Base-by-base conservation (phyloP, 2,329 filamentous ascomycete genomes). In the Metarhizium brunneum region DNA sequence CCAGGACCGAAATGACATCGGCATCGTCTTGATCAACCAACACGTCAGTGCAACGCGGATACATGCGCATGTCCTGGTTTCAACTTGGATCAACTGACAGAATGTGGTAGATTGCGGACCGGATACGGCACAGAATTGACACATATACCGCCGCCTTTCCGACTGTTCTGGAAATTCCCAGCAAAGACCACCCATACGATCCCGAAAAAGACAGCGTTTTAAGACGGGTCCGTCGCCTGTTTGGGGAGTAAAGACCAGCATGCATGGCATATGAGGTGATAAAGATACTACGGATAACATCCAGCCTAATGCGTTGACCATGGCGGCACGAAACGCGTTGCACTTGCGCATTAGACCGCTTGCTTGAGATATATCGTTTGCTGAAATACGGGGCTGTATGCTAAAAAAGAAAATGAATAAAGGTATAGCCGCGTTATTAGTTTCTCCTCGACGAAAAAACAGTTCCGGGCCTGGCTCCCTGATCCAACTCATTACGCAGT, bases 131-230 rank as follows among this genome's bases (percentile, higher is more conserved):
- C 69, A 85, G 86, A 59, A 87, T 99, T 63, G 94, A 99, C 72
- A 85, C 84, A 42, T 96, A 95, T 74, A 92, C 90, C 20, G 90
- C 92, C 52, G 92, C 94, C 4, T 99, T 99, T 74, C 94, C 94
- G n/a, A 87, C 91, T 25, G 82, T 99, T 54, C 84, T 99, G 56
- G 94, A 99, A 73, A 97, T 99, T 58, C 94, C 94, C 29, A 95
- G 90, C 75, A 99, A 99, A 79, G 94, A 99, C 71, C 94, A 99
- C 71, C 94, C 94, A 2, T 99, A 99, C 69, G 92, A 99, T 66
- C 94, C 94, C 0, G 94, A 99, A 75, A 99, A 99, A 78, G 94
- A 99, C 72, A 97, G 92, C 68, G 92, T 99, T 47, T 72, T 99
- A 73, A 88, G 92, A 75, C 82, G 94, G 62, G 94, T 99, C 49